Evolutionary conservation across 768 basidiomycete species (phyloP).

Genomic region (Lentinus tigrinus): DNA sequence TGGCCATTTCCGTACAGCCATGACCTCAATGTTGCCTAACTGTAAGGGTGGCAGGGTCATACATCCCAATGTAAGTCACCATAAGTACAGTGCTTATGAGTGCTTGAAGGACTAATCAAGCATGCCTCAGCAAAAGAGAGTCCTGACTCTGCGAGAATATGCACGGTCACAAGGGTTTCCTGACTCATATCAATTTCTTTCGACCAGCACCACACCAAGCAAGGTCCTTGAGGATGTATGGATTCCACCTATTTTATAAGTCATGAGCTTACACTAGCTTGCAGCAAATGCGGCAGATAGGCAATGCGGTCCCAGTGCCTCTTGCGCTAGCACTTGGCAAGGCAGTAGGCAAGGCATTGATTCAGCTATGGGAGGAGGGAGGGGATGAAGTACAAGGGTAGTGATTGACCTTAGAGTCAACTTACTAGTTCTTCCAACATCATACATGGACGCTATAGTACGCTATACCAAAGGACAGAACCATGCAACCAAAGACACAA

Average conservation of each 20-base stretch:
- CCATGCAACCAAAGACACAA: background rate
- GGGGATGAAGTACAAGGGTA: conserved; percentile 26
- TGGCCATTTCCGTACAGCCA: conserved; percentile 59
- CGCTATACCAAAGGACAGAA: too few species aligned
- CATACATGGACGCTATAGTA: too few species aligned
- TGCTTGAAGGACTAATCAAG: background rate
- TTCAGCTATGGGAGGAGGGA: conserved; percentile 44
- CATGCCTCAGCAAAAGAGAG: conserved; percentile 60
- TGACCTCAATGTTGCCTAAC: conserved; percentile 57
- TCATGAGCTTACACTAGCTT: conserved; percentile 2
- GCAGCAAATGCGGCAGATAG: conserved; percentile 76
- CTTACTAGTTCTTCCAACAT: too few species aligned
- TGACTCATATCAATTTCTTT: conserved; percentile 63
- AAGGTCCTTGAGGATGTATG: conserved; percentile 53
- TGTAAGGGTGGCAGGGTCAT: conserved; percentile 44
- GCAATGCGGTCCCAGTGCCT: conserved; percentile 76
- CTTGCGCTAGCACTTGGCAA: conserved; percentile 63
- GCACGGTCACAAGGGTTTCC: conserved; percentile 81
- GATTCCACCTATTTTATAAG: conserved; percentile 2
- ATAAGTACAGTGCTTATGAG: background rate
- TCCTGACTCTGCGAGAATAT: conserved; percentile 63
- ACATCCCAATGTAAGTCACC: conserved; percentile 43
- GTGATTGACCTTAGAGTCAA: too few species aligned
- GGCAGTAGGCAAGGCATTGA: conserved; percentile 42
- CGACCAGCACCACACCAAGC: conserved; percentile 35